These are phyloP conservation scores for Rhizoclosmatium globosum DNA, from an alignment of 192 early-diverging fungal genomes.

Conservation along the genomic window DNA sequence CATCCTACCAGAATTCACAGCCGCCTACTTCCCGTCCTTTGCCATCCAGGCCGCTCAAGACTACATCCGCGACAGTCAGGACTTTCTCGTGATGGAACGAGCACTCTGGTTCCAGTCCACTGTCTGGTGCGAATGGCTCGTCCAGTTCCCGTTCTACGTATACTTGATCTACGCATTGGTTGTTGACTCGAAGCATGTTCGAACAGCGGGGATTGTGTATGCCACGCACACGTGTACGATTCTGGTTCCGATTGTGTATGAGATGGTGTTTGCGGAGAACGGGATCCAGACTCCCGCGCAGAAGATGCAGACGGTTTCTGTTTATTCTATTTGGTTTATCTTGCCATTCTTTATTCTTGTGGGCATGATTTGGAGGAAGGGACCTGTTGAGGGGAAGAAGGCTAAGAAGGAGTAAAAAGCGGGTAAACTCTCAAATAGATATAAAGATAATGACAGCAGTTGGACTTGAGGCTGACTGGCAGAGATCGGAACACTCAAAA, in stretches of 20 bases:
- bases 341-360: neutral
- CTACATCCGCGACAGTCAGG: conserved; percentile 1
- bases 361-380: conserved; percentile 8
- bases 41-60: conserved; percentile 1
- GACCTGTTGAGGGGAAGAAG: neutral
- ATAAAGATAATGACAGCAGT: too few relatives aligned
- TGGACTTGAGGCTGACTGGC: too few relatives aligned
- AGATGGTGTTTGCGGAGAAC: neutral
- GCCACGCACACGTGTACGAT: neutral
- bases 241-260: conserved; percentile 3
- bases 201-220: conserved; percentile 6
- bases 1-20: conserved; percentile 16
- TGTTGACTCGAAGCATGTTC: neutral
- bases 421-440: neutral
- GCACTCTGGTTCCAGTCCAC: neutral
- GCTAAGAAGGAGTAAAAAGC: neutral
- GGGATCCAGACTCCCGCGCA: conserved; percentile 4
- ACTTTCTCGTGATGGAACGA: conserved; percentile 11
- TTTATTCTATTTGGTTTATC: conserved; percentile 11
- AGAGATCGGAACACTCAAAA: too few relatives aligned
- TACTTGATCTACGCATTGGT: neutral
- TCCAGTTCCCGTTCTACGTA: conserved; percentile 4
- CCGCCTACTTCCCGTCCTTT: neutral
- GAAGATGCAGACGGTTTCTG: neutral
- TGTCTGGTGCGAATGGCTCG: neutral